Evolutionary conservation across 179 eudicot genomes (phyloP).

Genomic region (Amaranthus tricolor): DNA sequence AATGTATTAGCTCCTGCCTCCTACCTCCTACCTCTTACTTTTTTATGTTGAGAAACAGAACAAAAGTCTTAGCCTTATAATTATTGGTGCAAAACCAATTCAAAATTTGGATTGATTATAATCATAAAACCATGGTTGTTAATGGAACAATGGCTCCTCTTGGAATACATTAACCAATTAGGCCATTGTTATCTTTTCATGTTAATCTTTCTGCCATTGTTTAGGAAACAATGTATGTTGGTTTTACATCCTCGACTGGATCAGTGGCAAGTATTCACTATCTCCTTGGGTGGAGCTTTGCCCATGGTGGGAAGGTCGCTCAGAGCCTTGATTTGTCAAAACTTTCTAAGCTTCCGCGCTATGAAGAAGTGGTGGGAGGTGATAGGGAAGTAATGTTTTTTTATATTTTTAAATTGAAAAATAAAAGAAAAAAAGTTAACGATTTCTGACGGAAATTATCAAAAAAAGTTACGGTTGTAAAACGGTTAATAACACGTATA

Average conservation of each 20-base stretch:
- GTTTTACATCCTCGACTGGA: conserved; percentile 37
- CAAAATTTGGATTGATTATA: conserved; percentile 50
- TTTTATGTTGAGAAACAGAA: conserved; percentile 4
- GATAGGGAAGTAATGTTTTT: no score
- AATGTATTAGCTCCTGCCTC: conserved; percentile 24
- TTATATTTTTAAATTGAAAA: no score
- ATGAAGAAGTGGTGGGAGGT: no score
- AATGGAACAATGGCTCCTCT: conserved; percentile 39
- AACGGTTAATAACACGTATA: no score
- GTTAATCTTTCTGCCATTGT: conserved; percentile 29
- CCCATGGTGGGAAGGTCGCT: conserved; percentile 17
- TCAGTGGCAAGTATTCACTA: conserved; percentile 24
- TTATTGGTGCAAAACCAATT: conserved; percentile 32
- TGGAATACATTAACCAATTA: conserved; percentile 26
- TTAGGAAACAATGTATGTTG: conserved; percentile 35
- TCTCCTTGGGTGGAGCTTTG: conserved; percentile 45
- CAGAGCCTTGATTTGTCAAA: conserved; percentile 29
- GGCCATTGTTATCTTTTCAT: conserved; percentile 24
- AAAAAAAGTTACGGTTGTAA: no score
- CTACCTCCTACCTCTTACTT: no score
- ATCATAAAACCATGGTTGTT: conserved; percentile 15
- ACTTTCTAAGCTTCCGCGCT: conserved; percentile 34
- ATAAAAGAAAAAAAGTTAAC: no score
- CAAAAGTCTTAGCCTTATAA: conserved; percentile 25
- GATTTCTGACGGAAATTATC: no score